A percentile compares a stretch with the other conserved stretches of the same genome.
phyloP scores from a whole-genome alignment of 306 rosid species.

The Acacia melanoxylon region DNA sequence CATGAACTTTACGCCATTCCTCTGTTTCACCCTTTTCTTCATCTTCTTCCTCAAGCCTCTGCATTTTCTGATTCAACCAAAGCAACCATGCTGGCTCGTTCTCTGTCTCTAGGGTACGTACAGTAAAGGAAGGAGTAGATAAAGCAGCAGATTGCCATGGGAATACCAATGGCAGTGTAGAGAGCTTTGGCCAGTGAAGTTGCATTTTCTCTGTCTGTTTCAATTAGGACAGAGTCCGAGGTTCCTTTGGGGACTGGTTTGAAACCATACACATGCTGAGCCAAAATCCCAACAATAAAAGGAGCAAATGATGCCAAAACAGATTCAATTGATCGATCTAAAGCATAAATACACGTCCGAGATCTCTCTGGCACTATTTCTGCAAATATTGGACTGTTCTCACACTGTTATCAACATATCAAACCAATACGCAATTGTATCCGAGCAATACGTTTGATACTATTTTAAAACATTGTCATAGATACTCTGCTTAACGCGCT shows the following conservation, averaged over 20 bases:
- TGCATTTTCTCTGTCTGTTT: slow-evolving; percentile 78
- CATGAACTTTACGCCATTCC: not conserved
- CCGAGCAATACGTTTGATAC: too few relatives aligned
- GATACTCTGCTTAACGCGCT: not conserved
- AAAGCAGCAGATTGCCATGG: slow-evolving; percentile 60
- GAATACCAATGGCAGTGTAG: slow-evolving; percentile 66
- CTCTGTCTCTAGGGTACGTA: not conserved
- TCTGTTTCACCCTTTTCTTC: not conserved
- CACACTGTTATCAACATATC: slow-evolving; percentile 23
- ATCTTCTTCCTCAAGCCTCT: not conserved
- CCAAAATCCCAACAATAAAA: slow-evolving; percentile 74
- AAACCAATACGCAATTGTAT: not conserved
- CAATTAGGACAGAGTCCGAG: slow-evolving; percentile 47
- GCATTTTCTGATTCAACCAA: not conserved
- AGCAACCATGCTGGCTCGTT: slow-evolving; percentile 21
- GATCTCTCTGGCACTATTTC: slow-evolving; percentile 90
- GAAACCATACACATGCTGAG: slow-evolving; percentile 69
- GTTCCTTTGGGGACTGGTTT: slow-evolving; percentile 67
- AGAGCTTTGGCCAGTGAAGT: slow-evolving; percentile 77
- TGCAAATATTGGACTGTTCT: slow-evolving; percentile 91
- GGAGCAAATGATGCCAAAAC: slow-evolving; percentile 84
- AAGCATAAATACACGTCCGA: slow-evolving; percentile 72
- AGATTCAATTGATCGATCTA: slow-evolving; percentile 75
- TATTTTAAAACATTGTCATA: too few relatives aligned
- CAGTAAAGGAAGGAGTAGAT: slow-evolving; percentile 75